Conservation (phyloP, 83 land plant species). For the Picea mariana region DNA sequence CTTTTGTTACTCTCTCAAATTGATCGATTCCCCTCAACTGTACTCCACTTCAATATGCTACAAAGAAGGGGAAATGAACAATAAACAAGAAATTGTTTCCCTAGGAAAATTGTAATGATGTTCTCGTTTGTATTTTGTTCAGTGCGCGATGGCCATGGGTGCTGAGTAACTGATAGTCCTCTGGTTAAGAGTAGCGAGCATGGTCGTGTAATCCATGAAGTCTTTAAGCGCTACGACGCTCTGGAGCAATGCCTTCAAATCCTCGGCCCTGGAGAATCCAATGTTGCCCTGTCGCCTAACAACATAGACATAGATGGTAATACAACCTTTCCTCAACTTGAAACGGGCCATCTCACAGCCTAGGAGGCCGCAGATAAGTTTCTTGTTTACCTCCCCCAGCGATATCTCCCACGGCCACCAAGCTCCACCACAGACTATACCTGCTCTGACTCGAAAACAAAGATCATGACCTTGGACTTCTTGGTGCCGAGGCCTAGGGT, state of each 20-base stretch:
- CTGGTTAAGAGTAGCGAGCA: constrained; percentile 75
- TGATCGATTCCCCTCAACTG: no score
- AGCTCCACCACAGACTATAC: constrained; percentile 46
- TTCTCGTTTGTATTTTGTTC: not conserved
- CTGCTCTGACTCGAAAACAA: constrained; percentile 60
- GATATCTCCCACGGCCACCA: constrained; percentile 65
- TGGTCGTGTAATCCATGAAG: constrained; percentile 74
- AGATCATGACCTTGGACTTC: constrained; percentile 60
- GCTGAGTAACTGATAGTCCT: constrained; percentile 23
- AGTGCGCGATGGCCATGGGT: constrained; percentile 18
- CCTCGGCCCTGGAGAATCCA: constrained; percentile 57
- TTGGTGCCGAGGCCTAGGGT: constrained; percentile 79
- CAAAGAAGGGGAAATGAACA: no score
- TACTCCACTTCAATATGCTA: no score
- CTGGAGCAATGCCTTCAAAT: constrained; percentile 48
- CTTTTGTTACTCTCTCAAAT: no score
- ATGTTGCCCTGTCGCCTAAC: constrained; percentile 39
- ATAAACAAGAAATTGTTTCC: no score
- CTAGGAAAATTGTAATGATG: no score
- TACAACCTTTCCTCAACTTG: constrained; percentile 70
- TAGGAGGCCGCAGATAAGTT: constrained; percentile 47
- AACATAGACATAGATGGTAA: constrained; percentile 70
- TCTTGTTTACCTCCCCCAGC: constrained; percentile 68
- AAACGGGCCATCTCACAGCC: constrained; percentile 69
- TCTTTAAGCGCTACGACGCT: constrained; percentile 59